These are phyloP conservation scores for Backusella macrospora DNA, from an alignment of 192 early-diverging fungal genomes.

Conservation along the genomic window DNA sequence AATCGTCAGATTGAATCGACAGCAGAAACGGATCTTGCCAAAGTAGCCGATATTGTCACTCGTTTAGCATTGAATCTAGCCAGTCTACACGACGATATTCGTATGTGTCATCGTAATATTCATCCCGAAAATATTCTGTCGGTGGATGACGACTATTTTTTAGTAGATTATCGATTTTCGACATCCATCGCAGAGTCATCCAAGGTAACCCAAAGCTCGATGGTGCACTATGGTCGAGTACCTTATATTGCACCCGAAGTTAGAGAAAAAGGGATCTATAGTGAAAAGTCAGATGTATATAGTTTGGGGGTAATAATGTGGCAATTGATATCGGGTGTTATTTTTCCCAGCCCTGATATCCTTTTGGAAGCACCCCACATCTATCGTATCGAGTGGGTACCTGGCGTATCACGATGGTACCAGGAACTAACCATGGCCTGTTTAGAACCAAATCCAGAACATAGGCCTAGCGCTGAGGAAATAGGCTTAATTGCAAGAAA, in stretches of 20 bases:
- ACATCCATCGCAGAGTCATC: slow-evolving; percentile 35
- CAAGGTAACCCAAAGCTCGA: slow-evolving; percentile 25
- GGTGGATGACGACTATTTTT: slow-evolving; percentile 30
- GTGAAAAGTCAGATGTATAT: slow-evolving; percentile 34
- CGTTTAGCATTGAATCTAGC: slow-evolving; percentile 35
- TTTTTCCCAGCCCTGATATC: slow-evolving; percentile 31
- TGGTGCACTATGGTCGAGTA: slow-evolving; percentile 37
- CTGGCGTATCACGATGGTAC: slow-evolving; percentile 38
- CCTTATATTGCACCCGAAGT: slow-evolving; percentile 40
- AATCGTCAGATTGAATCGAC: slow-evolving; percentile 27
- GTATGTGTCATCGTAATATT: slow-evolving; percentile 40
- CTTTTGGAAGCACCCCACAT: slow-evolving; percentile 23
- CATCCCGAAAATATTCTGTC: slow-evolving; percentile 36
- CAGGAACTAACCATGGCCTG: slow-evolving; percentile 31
- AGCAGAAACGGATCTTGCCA: slow-evolving; percentile 17
- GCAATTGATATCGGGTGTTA: slow-evolving; percentile 35
- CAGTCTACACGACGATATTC: slow-evolving; percentile 38
- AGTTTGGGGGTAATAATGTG: slow-evolving; percentile 37
- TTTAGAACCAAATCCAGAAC: slow-evolving; percentile 31
- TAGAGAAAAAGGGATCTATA: slow-evolving; percentile 24
- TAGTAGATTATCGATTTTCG: slow-evolving; percentile 38
- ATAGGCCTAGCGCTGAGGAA: slow-evolving; percentile 34
- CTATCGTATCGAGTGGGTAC: slow-evolving; percentile 35
- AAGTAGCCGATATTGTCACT: slow-evolving; percentile 26
- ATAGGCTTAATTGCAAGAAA: slow-evolving; percentile 26